These are phyloP conservation scores for Wickerhamiella domercqiae DNA, from an alignment of 805 yeast genomes.

Conservation along the genomic window DNA sequence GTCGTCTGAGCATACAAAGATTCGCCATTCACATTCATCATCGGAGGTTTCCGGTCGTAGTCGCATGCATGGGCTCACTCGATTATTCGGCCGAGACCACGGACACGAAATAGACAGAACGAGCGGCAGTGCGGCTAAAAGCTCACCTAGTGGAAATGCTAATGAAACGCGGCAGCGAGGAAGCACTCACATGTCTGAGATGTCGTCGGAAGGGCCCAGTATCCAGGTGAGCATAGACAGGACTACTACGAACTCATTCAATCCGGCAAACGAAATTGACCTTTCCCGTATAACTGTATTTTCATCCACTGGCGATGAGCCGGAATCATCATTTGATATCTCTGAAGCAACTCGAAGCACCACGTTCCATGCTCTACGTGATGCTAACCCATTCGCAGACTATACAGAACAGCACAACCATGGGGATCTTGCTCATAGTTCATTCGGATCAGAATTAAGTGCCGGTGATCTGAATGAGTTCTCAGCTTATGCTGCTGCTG, in stretches of 20 bases:
- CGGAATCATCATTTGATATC: not conserved
- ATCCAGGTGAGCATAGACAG: not conserved
- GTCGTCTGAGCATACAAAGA: not conserved
- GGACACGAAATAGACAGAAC: too few species aligned
- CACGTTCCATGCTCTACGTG: not conserved
- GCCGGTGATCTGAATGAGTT: not conserved
- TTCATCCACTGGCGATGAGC: not conserved
- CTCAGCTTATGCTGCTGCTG: not conserved
- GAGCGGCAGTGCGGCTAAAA: too few species aligned
- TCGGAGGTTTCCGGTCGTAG: not conserved
- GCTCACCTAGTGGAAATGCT: too few species aligned
- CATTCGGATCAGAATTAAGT: not conserved
- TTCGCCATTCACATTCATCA: not conserved
- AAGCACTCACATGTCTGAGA: not conserved
- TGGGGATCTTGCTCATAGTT: not conserved
- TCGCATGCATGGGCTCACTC: not conserved
- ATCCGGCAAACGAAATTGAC: not conserved
- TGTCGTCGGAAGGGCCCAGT: not conserved
- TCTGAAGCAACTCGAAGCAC: not conserved
- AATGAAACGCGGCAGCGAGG: not conserved
- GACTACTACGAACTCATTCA: not conserved
- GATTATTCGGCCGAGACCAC: not conserved
- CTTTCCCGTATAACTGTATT: not conserved
- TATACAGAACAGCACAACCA: not conserved
- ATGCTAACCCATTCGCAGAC: not conserved